Evolutionary conservation across 78 protist genomes (phyloP), one percentile per base, ranked within the genome.

Genomic region (Dictyostelium intermedium): DNA sequence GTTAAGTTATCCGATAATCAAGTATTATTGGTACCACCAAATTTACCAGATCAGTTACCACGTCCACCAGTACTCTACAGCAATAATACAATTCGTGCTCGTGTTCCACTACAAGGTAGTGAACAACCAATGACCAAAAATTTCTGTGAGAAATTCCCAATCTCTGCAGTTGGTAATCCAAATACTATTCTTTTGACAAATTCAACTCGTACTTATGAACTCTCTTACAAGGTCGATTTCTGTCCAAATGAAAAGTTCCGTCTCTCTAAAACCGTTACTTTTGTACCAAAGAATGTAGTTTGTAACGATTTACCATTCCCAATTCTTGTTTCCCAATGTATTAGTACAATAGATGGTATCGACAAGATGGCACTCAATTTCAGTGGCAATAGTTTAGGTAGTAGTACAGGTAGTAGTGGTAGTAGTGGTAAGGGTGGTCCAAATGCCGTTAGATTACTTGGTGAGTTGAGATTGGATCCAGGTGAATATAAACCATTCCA

Each of bases 131-230:
- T 37, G n/a, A 63, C 16, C 13, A 73, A 47, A 34, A 73, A 60
- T 37, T 87, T 77, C 53, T 78, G 53, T 20, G 63, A 50, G 8
- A 39, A 56, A 4, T 66, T 74, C 61, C 94, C 94, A n/a, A 89
- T 89, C 39, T 45, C 60, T n/a, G 83, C 94, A 1, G 87, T 89
- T 61, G 94, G 94, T 47, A 60, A 78, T 56, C 53, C 83, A 30
- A 66, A 72, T 23, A 34, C 94, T 6, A 41, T 89, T 6, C 8
- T 39, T 20, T 56, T 76, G 8, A 41, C 41, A 34, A 81, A 80
- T 60, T 34, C 74, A 8, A 20, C 13, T 5, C 70, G 61, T n/a
- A 34, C 69, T 37, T 80, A 80, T 50, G 94, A 89, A 47, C 25
- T 89, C 25, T 37, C 83, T 0, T 89, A 80, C 56, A 34, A 34